Conservation (phyloP, 2,329 filamentous ascomycete species). For the Ceratocystis cubensis region DNA sequence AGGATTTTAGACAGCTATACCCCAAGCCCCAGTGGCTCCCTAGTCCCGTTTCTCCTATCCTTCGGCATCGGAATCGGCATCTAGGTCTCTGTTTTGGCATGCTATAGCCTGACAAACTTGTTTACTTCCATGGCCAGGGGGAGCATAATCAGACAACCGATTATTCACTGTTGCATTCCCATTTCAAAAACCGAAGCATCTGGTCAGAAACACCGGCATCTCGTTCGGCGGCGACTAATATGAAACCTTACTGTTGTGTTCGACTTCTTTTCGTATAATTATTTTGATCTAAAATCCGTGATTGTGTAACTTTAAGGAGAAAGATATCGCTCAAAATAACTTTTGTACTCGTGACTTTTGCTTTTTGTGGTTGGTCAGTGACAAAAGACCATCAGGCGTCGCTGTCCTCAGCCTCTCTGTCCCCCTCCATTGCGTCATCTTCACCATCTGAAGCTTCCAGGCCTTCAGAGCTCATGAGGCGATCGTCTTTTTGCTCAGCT, state of each 20-base stretch:
- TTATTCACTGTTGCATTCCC: not conserved
- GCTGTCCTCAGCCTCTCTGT: constrained; percentile 30
- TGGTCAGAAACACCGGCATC: not conserved
- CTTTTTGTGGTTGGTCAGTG: not conserved
- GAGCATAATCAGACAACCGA: not conserved
- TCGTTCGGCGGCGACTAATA: not conserved
- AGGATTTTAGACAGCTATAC: not conserved
- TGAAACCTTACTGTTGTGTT: not conserved
- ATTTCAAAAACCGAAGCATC: not conserved
- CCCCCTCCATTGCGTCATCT: constrained; percentile 35
- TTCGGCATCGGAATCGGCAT: not conserved
- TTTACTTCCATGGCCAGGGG: not conserved
- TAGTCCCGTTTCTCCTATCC: not conserved
- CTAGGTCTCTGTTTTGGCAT: not conserved
- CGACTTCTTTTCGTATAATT: no score
- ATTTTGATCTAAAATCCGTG: not conserved
- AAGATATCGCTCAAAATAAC: not conserved
- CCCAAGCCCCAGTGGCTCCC: not conserved
- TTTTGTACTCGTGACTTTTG: not conserved
- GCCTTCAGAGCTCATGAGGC: constrained; percentile 55
- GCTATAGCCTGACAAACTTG: not conserved
- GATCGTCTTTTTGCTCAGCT: constrained; percentile 56
- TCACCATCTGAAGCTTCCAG: constrained; percentile 52
- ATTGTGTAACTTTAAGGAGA: not conserved
- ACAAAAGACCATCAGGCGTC: not conserved